Conservation (phyloP, 2,329 filamentous ascomycete genomes). For the Trematosphaeria pertusa region DNA sequence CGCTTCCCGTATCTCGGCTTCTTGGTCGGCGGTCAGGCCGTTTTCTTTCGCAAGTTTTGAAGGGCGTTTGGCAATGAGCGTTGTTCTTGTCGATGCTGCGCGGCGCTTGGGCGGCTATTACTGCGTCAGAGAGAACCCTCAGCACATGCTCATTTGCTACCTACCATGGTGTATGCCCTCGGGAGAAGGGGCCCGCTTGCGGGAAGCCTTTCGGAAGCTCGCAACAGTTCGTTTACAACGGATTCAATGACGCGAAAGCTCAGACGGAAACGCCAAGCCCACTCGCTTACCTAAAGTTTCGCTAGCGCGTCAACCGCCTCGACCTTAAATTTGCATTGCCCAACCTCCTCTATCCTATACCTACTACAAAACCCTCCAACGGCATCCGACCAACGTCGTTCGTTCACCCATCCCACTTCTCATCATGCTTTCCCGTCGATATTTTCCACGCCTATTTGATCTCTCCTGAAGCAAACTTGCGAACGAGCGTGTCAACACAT, state of each 20-base stretch:
- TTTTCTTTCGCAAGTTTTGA: conserved; percentile 94
- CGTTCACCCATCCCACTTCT: neutral
- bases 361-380: neutral
- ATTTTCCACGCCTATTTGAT: too few species aligned
- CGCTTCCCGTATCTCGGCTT: conserved; percentile 89
- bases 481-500: too few species aligned
- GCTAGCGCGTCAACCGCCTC: neutral
- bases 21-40: conserved; percentile 82
- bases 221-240: neutral
- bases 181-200: neutral
- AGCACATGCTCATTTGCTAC: conserved; percentile 2
- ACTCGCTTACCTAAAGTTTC: neutral
- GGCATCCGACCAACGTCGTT: neutral
- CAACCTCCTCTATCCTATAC: neutral
- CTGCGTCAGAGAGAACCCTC: too few species aligned
- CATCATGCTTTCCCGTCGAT: too few species aligned
- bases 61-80: conserved; percentile 57
- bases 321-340: neutral
- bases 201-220: neutral
- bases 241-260: neutral
- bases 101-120: conserved; percentile 40
- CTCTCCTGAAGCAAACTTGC: too few species aligned
- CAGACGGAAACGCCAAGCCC: neutral
- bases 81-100: conserved; percentile 27
- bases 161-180: conserved; percentile 26